Conservation (phyloP, 2,329 filamentous ascomycete genomes). For the Emergomyces pasteurianus region DNA sequence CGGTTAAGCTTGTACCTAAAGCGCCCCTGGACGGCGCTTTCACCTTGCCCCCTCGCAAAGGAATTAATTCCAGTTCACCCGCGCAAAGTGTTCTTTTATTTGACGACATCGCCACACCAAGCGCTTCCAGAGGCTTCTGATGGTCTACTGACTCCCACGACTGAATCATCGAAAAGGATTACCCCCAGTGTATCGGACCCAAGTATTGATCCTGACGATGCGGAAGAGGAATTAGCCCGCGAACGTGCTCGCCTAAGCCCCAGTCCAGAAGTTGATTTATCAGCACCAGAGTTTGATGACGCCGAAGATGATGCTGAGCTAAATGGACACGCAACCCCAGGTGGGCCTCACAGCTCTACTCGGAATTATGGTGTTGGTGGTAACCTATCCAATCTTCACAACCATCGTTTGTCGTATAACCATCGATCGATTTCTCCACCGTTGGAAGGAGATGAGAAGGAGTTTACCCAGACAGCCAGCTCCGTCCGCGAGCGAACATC, state of each 20-base stretch:
- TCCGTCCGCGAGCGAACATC: conserved; percentile 54
- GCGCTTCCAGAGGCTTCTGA: conserved; percentile 58
- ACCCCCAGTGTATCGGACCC: conserved; percentile 72
- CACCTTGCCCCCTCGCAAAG: conserved; percentile 82
- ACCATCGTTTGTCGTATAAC: conserved; percentile 48
- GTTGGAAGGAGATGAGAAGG: conserved; percentile 27
- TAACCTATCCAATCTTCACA: conserved; percentile 34
- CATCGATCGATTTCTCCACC: conserved; percentile 35
- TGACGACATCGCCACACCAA: conserved; percentile 77
- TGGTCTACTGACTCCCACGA: conserved; percentile 37
- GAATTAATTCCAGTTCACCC: conserved; percentile 87
- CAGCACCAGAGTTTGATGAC: conserved; percentile 73
- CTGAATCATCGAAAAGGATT: conserved; percentile 47
- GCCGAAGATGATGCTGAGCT: conserved; percentile 34
- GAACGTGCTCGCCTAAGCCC: conserved; percentile 61
- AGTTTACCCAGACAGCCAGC: conserved; percentile 91
- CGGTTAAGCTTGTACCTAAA: conserved; percentile 82
- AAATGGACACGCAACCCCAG: conserved; percentile 9
- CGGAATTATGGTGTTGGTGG: conserved; percentile 5
- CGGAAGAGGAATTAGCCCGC: conserved; percentile 48
- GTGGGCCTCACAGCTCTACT: conserved; percentile 1
- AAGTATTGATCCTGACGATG: conserved; percentile 34
- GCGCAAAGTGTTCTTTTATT: conserved; percentile 89
- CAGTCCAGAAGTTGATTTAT: conserved; percentile 87
- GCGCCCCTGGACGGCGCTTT: conserved; percentile 64